Evolutionary conservation across 2,329 filamentous ascomycete species (phyloP), one percentile per base, ranked within the genome.

Genomic region (Talaromyces sp.): DNA sequence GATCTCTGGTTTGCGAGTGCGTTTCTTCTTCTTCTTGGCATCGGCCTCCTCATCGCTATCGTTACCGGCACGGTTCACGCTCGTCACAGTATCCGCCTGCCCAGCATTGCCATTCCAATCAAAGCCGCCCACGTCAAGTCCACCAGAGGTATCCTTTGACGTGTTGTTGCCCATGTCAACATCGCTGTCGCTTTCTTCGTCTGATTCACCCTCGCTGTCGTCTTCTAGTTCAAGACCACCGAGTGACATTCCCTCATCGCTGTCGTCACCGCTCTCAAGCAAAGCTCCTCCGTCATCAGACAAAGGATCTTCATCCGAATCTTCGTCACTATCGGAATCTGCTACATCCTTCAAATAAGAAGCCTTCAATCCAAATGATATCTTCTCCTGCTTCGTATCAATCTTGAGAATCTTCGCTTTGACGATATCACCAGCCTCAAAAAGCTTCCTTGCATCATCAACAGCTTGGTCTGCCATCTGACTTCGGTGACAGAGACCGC

Each of bases 331-430:
- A 5, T 70, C 67, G 17, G 81, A 70, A 29, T 72, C 73, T 6
- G 81, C 80, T 1, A 80, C 79, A 26, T 79, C 82, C 61, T 87
- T 85, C 69, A 99, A 93, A 70, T 96, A 91, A 10, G 91, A 95
- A 41, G 94, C 91, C 77, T 97, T 99, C 62, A 99, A 79, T 1
- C 92, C 91, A 68, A 99, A 91, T 67, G 85, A 96, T 67, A 99
- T 88, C 67, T 89, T 88, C 72, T 87, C 88, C 74, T 89, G 89
- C 65, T 88, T 81, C 4, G 78, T 69, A 66, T 97, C 88, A 54
- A 99, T 80, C 68, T 88, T 89, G 56, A 97, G 75, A 17, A 99
- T 82, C 72, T 90, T 89, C 14, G 93, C 93, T 79, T 97, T 97
- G 64, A 99, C 94, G n/a, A 81, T 79, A 75, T 99, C 94, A 12